Base-by-base conservation (phyloP, 306 rosid genomes). In the Cicer yamashitae region DNA sequence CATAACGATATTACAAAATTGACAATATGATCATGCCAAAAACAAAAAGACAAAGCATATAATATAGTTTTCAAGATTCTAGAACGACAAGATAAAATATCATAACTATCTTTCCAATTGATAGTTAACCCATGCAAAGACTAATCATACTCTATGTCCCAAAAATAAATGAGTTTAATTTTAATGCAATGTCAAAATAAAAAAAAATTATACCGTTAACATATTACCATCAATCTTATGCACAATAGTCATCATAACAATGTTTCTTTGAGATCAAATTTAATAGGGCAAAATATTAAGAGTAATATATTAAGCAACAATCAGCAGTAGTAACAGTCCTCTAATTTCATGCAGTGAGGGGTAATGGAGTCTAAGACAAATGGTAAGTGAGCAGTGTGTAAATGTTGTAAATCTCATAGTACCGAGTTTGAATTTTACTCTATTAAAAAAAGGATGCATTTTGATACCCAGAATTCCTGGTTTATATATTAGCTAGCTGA, bases 21-120 rank as follows among this genome's bases (percentile, higher is more conserved):
- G 14, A 57, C 73, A 62, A 14, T 30, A 65, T 15, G 41, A 59
- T 18, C 54, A 39, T 58, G 57, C 57, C 30, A 58, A 73, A 57
- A 53, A 15, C 11, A 53, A 70, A 70, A 71, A 30, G 40, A 73
- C 77, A 72, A 20, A 72, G 14, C 45, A 73, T 41, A 30, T 57
- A 22, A 30, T 57, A 22, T 41, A n/a, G 14, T 43, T 52, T 25
- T 15, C 73, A 43, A 39, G 51, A 41, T 51, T 50, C 54, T 40
- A 18, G 54, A 71, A 70, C 14, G 53, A 62, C 46, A 47, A 9
- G 14, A 20, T 46, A 22, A 44, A 77, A 67, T 56, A 54, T 7
- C 50, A 3, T 37, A 51, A 3, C 11, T 8, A 62, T 40, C 37
- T 63, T 64, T 13, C 12, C 14, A 54, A 3, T 18, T 18, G 22